These are phyloP conservation scores for Amylocarpus encephaloides DNA, from an alignment of 2,329 filamentous ascomycete genomes.

Conservation along the genomic window DNA sequence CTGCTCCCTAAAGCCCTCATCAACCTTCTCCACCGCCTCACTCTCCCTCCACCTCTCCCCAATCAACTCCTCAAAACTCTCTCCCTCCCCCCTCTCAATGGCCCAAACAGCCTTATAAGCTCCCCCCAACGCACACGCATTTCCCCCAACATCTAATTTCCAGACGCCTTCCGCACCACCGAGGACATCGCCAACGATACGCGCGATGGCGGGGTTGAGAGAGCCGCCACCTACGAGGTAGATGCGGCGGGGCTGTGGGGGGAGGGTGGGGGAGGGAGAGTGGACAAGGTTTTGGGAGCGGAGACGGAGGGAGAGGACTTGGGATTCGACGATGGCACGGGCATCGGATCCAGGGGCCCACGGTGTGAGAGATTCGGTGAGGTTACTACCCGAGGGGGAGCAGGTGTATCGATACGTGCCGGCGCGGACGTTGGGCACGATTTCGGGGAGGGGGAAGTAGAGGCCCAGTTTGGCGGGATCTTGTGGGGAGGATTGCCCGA, in stretches of 20 bases:
- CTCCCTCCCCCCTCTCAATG: constrained; percentile 56
- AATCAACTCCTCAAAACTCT: constrained; percentile 86
- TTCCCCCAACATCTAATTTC: constrained; percentile 87
- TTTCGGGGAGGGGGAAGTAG: constrained; percentile 94
- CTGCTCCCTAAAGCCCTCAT: constrained; percentile 69
- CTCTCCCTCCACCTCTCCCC: constrained; percentile 79
- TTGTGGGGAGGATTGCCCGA: constrained; percentile 51
- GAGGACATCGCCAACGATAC: constrained; percentile 78
- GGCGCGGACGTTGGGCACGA: constrained; percentile 81
- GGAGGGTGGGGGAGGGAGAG: constrained; percentile 48
- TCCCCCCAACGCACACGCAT: constrained; percentile 87
- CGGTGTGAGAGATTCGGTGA: constrained; percentile 34
- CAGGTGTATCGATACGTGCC: constrained; percentile 81
- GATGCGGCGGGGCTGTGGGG: constrained; percentile 78
- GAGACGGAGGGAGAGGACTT: constrained; percentile 83
- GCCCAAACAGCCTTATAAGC: constrained; percentile 97
- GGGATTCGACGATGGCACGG: constrained; percentile 86
- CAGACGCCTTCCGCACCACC: constrained; percentile 87
- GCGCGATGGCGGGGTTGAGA: constrained; percentile 81
- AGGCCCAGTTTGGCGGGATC: constrained; percentile 76
- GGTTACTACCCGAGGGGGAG: constrained; percentile 47
- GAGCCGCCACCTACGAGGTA: constrained; percentile 94
- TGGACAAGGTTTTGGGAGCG: constrained; percentile 72
- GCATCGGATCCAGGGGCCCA: constrained; percentile 68
- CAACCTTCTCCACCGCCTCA: constrained; percentile 75